These are phyloP conservation scores for Phytophthora multivora DNA, from an alignment of 352 stramenopile species.

Conservation along the genomic window DNA sequence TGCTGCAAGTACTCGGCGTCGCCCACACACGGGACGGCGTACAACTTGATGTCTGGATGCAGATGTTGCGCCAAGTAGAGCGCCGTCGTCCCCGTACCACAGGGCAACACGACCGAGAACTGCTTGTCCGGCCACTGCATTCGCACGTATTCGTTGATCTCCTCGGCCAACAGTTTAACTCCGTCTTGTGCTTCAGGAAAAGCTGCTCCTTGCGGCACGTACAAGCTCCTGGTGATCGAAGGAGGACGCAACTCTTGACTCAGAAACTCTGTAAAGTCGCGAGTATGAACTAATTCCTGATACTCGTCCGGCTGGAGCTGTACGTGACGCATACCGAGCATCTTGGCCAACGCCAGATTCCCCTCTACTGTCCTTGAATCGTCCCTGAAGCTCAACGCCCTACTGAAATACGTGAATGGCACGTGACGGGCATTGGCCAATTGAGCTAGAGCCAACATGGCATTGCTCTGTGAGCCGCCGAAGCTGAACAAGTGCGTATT, in stretches of 20 bases:
- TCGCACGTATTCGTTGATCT: conserved; percentile 72
- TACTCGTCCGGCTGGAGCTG: conserved; percentile 52
- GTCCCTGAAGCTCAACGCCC: conserved; percentile 32
- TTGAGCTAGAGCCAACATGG: conserved; percentile 86
- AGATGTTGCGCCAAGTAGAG: conserved; percentile 83
- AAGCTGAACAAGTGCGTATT: conserved; percentile 74
- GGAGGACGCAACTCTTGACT: conserved; percentile 3
- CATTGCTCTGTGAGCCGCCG: conserved; percentile 84
- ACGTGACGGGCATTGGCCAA: conserved; percentile 68
- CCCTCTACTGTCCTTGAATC: conserved; percentile 9
- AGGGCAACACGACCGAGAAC: conserved; percentile 74
- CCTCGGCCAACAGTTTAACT: conserved; percentile 56
- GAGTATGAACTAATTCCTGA: conserved; percentile 43
- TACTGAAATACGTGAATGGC: conserved; percentile 89
- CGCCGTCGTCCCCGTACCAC: conserved; percentile 78
- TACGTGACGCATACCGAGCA: conserved; percentile 74
- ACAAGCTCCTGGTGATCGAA: conserved; percentile 29
- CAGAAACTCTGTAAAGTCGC: conserved; percentile 41
- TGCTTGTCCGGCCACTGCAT: conserved; percentile 17
- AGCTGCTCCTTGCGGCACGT: conserved; percentile 76
- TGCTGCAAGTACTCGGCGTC: conserved; percentile 57
- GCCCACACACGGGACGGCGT: conserved; percentile 76
- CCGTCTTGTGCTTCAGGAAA: conserved; percentile 65
- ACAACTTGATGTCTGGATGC: conserved; percentile 45
- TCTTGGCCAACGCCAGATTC: conserved; percentile 53